phyloP scores from a whole-genome alignment of 495 filamentous ascomycete genomes.

The Aspergillus ostianus region DNA sequence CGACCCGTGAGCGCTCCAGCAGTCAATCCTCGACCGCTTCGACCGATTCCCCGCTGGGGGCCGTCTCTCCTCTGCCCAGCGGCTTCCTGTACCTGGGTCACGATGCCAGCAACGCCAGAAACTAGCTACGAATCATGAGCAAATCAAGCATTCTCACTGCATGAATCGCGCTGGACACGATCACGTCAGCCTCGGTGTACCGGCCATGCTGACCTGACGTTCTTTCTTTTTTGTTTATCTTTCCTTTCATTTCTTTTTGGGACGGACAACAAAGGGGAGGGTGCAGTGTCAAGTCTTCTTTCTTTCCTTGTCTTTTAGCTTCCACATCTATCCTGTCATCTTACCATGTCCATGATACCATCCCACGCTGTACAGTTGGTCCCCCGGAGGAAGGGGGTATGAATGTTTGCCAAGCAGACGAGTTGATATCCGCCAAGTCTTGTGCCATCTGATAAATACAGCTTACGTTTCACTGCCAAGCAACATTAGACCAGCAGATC shows the following conservation, averaged over 20 bases:
- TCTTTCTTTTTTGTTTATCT: slow-evolving; percentile 11
- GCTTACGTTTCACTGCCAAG: slow-evolving; percentile 24
- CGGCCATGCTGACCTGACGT: neutral
- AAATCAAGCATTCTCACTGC: slow-evolving; percentile 1
- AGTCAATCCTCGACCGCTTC: slow-evolving; percentile 25
- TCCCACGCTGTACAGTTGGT: slow-evolving; percentile 15
- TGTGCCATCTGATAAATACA: slow-evolving; percentile 35
- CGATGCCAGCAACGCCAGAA: slow-evolving; percentile 12
- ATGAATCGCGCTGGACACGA: slow-evolving; percentile 29
- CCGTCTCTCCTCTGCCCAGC: slow-evolving; percentile 19
- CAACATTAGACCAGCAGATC: slow-evolving; percentile 19
- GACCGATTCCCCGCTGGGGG: slow-evolving; percentile 19
- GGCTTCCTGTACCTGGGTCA: slow-evolving; percentile 37
- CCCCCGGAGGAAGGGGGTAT: slow-evolving; percentile 11
- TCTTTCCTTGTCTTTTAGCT: slow-evolving; percentile 5
- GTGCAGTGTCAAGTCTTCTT: slow-evolving; percentile 5
- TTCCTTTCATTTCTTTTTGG: slow-evolving; percentile 9
- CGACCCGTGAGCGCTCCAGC: slow-evolving; percentile 21
- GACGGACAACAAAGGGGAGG: neutral
- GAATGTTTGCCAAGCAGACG: slow-evolving; percentile 36
- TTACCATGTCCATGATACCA: slow-evolving; percentile 17
- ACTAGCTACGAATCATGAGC: slow-evolving; percentile 5
- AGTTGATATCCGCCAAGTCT: slow-evolving; percentile 39
- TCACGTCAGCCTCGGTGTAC: slow-evolving; percentile 9
- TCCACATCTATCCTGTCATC: neutral